Evolutionary conservation across 2,329 filamentous ascomycete species (phyloP).

Genomic region (Tolypocladium album): DNA sequence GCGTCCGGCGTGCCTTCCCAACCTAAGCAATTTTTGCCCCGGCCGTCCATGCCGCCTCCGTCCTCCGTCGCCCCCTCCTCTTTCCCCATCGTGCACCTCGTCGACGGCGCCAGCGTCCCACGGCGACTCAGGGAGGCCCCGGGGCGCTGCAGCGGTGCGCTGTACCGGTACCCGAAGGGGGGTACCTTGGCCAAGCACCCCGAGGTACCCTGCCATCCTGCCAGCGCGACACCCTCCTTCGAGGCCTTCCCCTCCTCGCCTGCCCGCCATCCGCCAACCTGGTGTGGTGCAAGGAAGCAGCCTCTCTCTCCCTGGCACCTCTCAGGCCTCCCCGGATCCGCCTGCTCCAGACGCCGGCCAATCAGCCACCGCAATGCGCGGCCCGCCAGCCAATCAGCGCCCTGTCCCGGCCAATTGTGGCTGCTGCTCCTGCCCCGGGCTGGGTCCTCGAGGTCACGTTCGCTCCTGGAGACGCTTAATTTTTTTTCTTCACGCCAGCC

Average conservation of each 20-base stretch:
- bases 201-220: background rate
- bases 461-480: background rate
- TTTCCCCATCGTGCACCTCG: background rate
- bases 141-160: background rate
- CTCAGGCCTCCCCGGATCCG: background rate
- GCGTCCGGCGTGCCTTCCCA: background rate
- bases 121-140: background rate
- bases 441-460: background rate
- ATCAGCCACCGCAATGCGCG: background rate
- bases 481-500: background rate
- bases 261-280: background rate
- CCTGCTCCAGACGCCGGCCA: background rate
- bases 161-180: background rate
- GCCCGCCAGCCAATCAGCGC: constrained; percentile 6
- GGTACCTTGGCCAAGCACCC: background rate
- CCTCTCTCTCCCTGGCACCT: background rate
- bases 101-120: background rate
- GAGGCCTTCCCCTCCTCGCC: background rate
- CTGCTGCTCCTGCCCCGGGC: background rate
- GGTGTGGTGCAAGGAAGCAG: background rate
- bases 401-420: constrained; percentile 3
- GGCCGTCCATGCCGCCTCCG: background rate
- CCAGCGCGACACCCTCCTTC: background rate
- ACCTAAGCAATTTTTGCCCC: background rate
- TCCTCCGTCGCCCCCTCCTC: background rate